phyloP scores from a whole-genome alignment of 73 alveolate genomes.

The Paramecium sexaurelia region DNA sequence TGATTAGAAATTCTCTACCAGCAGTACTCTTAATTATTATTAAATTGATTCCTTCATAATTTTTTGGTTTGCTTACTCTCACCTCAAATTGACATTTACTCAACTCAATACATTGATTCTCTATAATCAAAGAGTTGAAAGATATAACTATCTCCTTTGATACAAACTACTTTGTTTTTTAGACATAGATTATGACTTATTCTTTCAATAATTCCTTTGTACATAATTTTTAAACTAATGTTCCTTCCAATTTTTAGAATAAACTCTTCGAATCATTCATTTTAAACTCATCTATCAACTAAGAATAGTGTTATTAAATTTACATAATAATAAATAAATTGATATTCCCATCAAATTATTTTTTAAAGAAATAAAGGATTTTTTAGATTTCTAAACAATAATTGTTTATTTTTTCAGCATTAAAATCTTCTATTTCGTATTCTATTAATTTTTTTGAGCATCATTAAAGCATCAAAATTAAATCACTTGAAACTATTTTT shows the following conservation, averaged over 20 bases:
- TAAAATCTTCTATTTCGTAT: too few species aligned
- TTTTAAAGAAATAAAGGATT: not conserved
- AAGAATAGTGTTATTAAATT: not conserved
- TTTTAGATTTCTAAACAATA: too few species aligned
- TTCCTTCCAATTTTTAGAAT: not conserved
- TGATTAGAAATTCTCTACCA: slow-evolving; percentile 3
- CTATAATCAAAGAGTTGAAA: not conserved
- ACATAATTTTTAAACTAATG: not conserved
- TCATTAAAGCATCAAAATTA: too few species aligned
- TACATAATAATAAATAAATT: not conserved
- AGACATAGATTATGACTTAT: not conserved
- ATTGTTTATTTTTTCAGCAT: too few species aligned
- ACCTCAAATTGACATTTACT: not conserved
- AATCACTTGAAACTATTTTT: too few species aligned
- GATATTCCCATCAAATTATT: not conserved
- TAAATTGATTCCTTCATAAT: not conserved
- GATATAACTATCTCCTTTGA: not conserved
- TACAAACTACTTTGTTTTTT: not conserved
- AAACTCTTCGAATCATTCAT: not conserved
- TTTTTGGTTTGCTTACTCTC: not conserved
- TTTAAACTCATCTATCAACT: slow-evolving; percentile 8
- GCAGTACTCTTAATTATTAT: not conserved
- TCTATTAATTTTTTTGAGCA: too few species aligned
- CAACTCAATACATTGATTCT: not conserved
- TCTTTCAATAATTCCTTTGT: not conserved